Evolutionary conservation across 768 basidiomycete genomes (phyloP), one percentile per base, ranked within the genome.

Genomic region (Tremella fuciformis): DNA sequence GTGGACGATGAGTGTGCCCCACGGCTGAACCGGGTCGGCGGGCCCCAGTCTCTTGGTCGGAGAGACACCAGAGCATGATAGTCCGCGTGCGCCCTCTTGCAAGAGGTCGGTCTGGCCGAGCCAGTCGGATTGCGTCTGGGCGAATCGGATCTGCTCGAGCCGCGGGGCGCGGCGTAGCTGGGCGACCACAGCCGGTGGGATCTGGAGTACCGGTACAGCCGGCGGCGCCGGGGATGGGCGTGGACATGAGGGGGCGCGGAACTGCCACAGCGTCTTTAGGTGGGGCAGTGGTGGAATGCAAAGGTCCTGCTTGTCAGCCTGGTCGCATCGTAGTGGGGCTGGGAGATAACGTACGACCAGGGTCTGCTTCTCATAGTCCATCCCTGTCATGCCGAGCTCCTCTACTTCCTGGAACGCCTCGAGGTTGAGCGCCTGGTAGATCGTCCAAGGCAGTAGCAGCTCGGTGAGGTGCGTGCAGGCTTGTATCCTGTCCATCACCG

Each of bases 71-170:
- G 29, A 34, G 42, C 16, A 46, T 18, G 42, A 46, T 46, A 4
- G 42, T 18, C 6, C 22, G 42, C 8, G 7, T 22, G 42, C 42
- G n/a, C 42, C 4, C 16, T 46, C 42, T n/a, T 4, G n/a, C 22
- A 6, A 4, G 4, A 15, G n/a, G 6, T 8, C 22, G 6, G 42
- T 18, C 6, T 4, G 8, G 42, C n/a, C 42, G 7, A 46, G 22
- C 42, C 42, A 46, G 42, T n/a, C 22, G 4, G 42, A 46, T 6
- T 46, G 42, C 8, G 42, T 46, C 6, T 46, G 15, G 6, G 42
- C 42, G 22, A 46, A 46, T 46, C 42, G 42, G 42, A 46, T 46
- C 42, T 46, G n/a, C n/a, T 18, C 42, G n/a, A 46, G 42, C n/a
- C 16, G n/a, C n/a, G 42, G 42, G n/a, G 42, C 42, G n/a, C n/a